Evolutionary conservation across 2,329 filamentous ascomycete genomes (phyloP).

Genomic region (Talaromyces albobiverticillius): DNA sequence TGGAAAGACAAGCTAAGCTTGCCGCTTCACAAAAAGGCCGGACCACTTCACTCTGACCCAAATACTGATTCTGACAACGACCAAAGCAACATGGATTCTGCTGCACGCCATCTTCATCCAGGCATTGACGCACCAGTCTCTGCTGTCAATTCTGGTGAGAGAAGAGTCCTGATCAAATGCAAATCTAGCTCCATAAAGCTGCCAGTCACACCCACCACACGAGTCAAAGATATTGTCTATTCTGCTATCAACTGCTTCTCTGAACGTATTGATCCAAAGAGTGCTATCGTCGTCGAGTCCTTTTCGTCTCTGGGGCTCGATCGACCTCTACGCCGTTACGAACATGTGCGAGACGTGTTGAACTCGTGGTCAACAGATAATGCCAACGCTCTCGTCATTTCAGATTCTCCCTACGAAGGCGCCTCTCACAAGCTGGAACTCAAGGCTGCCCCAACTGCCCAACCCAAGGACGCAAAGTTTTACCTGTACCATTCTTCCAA

Average conservation of each 20-base stretch:
- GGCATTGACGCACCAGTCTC: conserved; percentile 74
- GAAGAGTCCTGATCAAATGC: conserved; percentile 71
- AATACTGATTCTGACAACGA: conserved; percentile 14
- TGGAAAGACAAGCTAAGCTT: conserved; percentile 29
- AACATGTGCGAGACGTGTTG: conserved; percentile 80
- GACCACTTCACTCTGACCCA: background rate
- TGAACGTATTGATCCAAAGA: conserved; percentile 62
- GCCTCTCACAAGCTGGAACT: conserved; percentile 54
- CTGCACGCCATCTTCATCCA: conserved; percentile 36
- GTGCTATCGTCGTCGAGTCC: conserved; percentile 72
- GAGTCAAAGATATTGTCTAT: conserved; percentile 67
- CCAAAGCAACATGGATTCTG: conserved; percentile 16
- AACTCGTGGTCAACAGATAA: conserved; percentile 87
- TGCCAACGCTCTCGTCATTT: conserved; percentile 70
- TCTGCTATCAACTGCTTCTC: conserved; percentile 62
- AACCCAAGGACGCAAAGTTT: conserved; percentile 65
- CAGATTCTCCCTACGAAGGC: conserved; percentile 56
- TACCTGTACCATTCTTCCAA: conserved; percentile 77
- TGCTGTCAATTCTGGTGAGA: conserved; percentile 74
- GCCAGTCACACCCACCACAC: conserved; percentile 72
- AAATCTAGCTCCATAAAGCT: conserved; percentile 66
- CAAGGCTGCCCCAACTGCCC: conserved; percentile 59
- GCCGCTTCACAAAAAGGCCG: conserved; percentile 14
- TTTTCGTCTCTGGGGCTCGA: conserved; percentile 75
- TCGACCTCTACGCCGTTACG: conserved; percentile 78